These are phyloP conservation scores for Penicillium concentricum DNA, from an alignment of 2,329 filamentous ascomycete species.

Conservation along the genomic window DNA sequence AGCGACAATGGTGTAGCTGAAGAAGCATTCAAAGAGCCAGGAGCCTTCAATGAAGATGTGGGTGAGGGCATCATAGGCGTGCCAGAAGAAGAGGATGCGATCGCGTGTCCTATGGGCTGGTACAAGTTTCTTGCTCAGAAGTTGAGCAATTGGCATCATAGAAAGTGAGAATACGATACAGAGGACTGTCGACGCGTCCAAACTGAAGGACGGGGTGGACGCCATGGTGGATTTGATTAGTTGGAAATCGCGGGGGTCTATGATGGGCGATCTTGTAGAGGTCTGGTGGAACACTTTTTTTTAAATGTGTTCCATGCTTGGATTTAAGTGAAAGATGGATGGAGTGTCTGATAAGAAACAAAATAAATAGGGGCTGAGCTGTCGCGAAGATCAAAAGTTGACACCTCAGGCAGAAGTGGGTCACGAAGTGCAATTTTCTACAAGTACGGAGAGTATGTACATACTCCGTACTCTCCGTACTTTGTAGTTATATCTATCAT, in stretches of 20 bases:
- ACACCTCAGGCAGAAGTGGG: slow-evolving; percentile 1
- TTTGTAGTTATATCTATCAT: neutral
- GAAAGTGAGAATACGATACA: slow-evolving; percentile 56
- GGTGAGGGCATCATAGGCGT: slow-evolving; percentile 86
- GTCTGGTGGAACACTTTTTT: neutral
- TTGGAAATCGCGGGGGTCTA: neutral
- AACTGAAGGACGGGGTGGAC: slow-evolving; percentile 31
- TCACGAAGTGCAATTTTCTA: neutral
- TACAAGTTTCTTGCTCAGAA: slow-evolving; percentile 50
- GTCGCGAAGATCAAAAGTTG: neutral
- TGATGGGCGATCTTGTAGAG: neutral
- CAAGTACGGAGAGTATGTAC: neutral
- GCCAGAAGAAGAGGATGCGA: slow-evolving; percentile 88
- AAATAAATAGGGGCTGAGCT: neutral
- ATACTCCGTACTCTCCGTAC: no score
- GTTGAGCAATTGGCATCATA: slow-evolving; percentile 55
- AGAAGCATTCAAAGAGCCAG: slow-evolving; percentile 94
- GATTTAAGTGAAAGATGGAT: neutral
- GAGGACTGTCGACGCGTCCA: slow-evolving; percentile 50
- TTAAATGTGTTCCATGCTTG: neutral
- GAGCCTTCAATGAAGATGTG: slow-evolving; percentile 89
- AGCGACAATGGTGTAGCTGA: slow-evolving; percentile 56
- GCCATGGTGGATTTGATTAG: slow-evolving; percentile 16
- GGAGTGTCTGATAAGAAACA: neutral
- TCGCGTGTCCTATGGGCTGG: slow-evolving; percentile 55